These are phyloP conservation scores for Zasmidium citrigriseum DNA, from an alignment of 2,329 filamentous ascomycete species.

Conservation along the genomic window DNA sequence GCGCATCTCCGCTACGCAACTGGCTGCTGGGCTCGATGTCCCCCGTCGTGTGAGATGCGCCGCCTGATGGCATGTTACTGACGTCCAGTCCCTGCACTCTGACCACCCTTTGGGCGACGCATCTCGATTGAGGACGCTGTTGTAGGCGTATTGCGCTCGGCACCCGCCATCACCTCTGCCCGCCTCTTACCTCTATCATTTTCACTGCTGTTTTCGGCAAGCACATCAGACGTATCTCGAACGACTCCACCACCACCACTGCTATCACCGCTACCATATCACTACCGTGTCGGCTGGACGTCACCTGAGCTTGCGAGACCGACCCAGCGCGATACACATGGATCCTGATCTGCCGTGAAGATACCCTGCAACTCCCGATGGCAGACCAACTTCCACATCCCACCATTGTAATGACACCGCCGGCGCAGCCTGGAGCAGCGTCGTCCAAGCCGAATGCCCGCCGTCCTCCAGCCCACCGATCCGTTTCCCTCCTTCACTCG, in stretches of 20 bases:
- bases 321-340: constrained; percentile 2
- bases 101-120: neutral
- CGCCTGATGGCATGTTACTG: constrained; percentile 4
- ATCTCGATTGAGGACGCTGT: neutral
- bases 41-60: constrained; percentile 7
- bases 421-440: constrained; percentile 9
- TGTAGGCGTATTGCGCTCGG: neutral
- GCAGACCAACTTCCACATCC: constrained; percentile 15
- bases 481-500: constrained; percentile 49
- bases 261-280: neutral
- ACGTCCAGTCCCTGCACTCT: constrained; percentile 4
- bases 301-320: neutral
- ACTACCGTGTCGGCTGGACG: neutral
- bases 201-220: neutral
- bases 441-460: constrained; percentile 28
- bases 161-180: neutral
- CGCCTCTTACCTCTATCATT: neutral
- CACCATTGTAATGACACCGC: constrained; percentile 25
- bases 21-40: constrained; percentile 1
- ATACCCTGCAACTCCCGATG: constrained; percentile 4
- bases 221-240: neutral
- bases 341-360: neutral
- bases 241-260: neutral
- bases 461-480: constrained; percentile 46
- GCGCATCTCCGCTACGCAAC: neutral